Evolutionary conservation across 495 filamentous ascomycete genomes (phyloP).

Genomic region (Penicillium angulare): DNA sequence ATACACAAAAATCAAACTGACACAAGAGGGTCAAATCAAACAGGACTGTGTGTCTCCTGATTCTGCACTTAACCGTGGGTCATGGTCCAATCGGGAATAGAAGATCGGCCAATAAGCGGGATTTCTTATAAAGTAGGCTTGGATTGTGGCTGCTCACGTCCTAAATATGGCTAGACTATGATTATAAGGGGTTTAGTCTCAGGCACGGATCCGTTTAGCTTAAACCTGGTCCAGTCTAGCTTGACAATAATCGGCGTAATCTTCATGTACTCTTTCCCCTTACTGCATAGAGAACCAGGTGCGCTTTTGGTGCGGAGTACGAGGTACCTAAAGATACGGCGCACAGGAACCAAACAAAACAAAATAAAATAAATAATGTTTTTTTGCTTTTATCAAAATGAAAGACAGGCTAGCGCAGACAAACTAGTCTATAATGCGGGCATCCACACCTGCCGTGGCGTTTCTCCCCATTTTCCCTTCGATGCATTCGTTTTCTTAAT

Average conservation of each 20-base stretch:
- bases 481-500: constrained; percentile 3
- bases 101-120: not conserved
- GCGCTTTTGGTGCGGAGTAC: too few relatives aligned
- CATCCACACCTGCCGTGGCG: constrained; percentile 14
- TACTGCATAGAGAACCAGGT: too few relatives aligned
- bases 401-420: too few relatives aligned
- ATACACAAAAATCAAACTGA: too few relatives aligned
- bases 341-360: not conserved
- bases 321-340: too few relatives aligned
- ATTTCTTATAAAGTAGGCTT: not conserved
- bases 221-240: not conserved
- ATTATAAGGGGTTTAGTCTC: constrained; percentile 3
- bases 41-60: not conserved
- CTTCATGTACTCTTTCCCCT: not conserved
- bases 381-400: not conserved
- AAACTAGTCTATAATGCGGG: too few relatives aligned
- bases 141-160: not conserved
- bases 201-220: constrained; percentile 17
- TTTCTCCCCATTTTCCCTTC: constrained; percentile 9
- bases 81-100: constrained; percentile 4
- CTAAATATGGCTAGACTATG: not conserved
- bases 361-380: not conserved
- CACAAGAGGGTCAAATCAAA: too few relatives aligned
- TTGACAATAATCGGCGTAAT: not conserved
- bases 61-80: constrained; percentile 5